Evolutionary conservation across 1,139 yeast genomes (phyloP).

Genomic region (Kurtzmaniella quercitrusa): DNA sequence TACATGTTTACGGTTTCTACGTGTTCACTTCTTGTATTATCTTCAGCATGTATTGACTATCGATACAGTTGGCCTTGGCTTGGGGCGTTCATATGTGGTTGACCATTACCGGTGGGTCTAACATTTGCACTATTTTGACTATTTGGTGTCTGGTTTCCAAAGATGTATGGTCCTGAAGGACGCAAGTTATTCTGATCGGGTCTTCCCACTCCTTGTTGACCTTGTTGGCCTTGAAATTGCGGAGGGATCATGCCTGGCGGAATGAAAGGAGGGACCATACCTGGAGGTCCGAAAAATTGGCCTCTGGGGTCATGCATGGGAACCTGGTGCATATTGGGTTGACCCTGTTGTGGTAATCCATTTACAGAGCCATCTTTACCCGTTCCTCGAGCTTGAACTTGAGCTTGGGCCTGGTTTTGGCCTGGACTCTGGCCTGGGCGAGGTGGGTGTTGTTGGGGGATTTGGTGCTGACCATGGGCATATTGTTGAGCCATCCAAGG

Average conservation of each 20-base stretch:
- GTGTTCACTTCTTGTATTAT: too few relatives aligned
- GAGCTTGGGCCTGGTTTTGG: too few relatives aligned
- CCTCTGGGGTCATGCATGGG: slow-evolving; percentile 7
- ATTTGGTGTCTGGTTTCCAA: not conserved
- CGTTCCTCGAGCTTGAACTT: not conserved
- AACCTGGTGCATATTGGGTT: slow-evolving; percentile 8
- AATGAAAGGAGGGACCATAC: slow-evolving; percentile 26
- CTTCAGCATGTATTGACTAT: too few relatives aligned
- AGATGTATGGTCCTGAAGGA: slow-evolving; percentile 8
- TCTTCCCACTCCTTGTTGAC: slow-evolving; percentile 1
- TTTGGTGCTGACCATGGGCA: not conserved
- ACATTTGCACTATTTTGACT: not conserved
- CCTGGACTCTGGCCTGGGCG: slow-evolving; percentile 9
- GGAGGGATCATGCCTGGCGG: slow-evolving; percentile 27
- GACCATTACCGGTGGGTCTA: not conserved
- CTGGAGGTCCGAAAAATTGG: slow-evolving; percentile 11
- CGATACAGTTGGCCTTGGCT: not conserved
- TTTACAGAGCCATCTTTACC: not conserved
- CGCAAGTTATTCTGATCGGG: slow-evolving; percentile 8
- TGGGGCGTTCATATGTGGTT: not conserved
- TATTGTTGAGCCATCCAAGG: slow-evolving; percentile 19
- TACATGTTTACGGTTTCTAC: too few relatives aligned
- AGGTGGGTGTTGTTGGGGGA: slow-evolving; percentile 3
- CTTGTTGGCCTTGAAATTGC: slow-evolving; percentile 12
- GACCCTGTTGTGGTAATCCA: not conserved